Evolutionary conservation across 2,329 filamentous ascomycete genomes (phyloP), one percentile per base, ranked within the genome.

Genomic region (Penicillium sp.): DNA sequence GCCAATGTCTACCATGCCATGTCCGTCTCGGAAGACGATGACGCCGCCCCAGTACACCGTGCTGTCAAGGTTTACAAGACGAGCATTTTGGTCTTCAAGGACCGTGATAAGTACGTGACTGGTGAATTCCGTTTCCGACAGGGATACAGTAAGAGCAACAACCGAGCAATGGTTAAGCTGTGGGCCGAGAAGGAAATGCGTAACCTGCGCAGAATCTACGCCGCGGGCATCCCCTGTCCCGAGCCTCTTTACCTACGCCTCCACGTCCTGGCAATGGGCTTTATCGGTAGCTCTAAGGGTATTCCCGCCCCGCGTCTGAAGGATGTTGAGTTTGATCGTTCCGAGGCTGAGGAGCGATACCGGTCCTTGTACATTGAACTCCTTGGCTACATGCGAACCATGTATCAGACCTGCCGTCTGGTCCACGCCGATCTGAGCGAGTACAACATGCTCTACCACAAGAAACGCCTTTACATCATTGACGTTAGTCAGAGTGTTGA

Each of bases 61-160:
- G 94, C 94, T 11, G 92, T 97, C 80, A 99, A 99, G 78, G 91
- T 99, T 47, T 99, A 99, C 85, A 99, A 99, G 83, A 99, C 94
- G 7, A 90, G 90, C 51, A 99, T 99, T 61, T 79, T 99, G 28
- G 92, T 95, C 21, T 99, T 99, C 85, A 97, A 97, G 78, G 94
- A 99, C 76, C 85, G 94, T 54, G 92, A 97, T 75, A 89, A 92
- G 67, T 99, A 99, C 75, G 94, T 99, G 59, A 89, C 89, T 1
- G 94, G 94, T 62, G 94, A 99, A 76, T 92, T 92, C 76, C 83
- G 94, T 21, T 99, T 99, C 80, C 86, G 91, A 64, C 83, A 87
- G 58, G 93, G 93, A 46, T 94, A 93, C 71, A 94, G 93, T 77
- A 97, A 97, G 80, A 89, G 89, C 62, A 96, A 92, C 76, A 96